A percentile compares a stretch with the other conserved stretches of the same genome.
phyloP scores from a whole-genome alignment of 306 rosid genomes.

The Dryas drummondii region DNA sequence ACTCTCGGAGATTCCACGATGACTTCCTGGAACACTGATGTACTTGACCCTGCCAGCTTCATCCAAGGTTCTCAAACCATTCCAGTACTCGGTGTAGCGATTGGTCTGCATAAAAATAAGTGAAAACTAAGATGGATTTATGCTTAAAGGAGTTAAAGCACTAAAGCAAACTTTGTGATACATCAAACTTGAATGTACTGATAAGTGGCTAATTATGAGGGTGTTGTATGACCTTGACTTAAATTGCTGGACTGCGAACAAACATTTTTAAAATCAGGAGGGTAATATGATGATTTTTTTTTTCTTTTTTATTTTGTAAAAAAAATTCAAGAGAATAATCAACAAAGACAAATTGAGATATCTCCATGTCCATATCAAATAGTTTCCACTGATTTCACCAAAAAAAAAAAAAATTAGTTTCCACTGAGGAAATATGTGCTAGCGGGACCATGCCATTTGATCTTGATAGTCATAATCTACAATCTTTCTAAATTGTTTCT shows the following conservation, averaged over 20 bases:
- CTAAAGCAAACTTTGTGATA: not conserved
- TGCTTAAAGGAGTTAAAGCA: not conserved
- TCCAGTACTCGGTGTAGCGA: slow-evolving; percentile 82
- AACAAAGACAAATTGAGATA: too few relatives aligned
- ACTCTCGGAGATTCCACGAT: slow-evolving; percentile 52
- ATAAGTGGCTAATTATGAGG: not conserved
- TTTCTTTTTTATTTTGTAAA: too few relatives aligned
- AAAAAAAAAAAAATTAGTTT: too few relatives aligned
- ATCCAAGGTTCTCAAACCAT: slow-evolving; percentile 73
- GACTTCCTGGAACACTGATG: slow-evolving; percentile 64
- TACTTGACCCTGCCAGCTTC: slow-evolving; percentile 74
- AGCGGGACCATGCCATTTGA: too few relatives aligned
- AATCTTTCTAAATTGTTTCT: not conserved
- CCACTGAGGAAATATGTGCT: not conserved
- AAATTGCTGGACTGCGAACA: too few relatives aligned
- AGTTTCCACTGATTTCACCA: not conserved
- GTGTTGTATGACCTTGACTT: too few relatives aligned
- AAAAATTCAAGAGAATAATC: too few relatives aligned
- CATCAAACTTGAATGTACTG: too few relatives aligned
- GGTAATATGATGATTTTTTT: too few relatives aligned
- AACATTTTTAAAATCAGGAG: too few relatives aligned
- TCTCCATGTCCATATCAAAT: not conserved
- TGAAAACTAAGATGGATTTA: not conserved
- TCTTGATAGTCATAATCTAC: too few relatives aligned
- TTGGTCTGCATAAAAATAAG: slow-evolving; percentile 50